phyloP scores from a whole-genome alignment of 805 yeast species.

The Metschnikowia baotianmanensis region DNA sequence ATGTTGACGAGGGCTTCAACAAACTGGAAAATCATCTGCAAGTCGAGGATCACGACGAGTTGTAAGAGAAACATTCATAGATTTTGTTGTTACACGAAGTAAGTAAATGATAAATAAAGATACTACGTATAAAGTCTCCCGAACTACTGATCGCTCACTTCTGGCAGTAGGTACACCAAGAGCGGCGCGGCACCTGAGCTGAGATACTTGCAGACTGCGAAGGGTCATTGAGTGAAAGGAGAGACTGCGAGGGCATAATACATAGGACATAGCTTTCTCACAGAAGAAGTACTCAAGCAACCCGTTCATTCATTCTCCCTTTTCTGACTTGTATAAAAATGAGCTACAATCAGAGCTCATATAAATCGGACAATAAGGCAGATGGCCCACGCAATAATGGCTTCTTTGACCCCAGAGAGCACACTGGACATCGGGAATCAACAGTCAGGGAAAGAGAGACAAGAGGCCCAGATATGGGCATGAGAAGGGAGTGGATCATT shows the following conservation, averaged over 20 bases:
- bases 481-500: constrained; percentile 3
- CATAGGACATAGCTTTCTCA: too few relatives aligned
- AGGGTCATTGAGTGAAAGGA: too few relatives aligned
- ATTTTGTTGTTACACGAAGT: too few relatives aligned
- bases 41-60: constrained; percentile 10
- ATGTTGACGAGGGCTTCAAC: constrained; percentile 21
- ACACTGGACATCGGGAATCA: neutral
- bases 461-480: constrained; percentile 12
- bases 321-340: neutral
- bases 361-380: neutral
- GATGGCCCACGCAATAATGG: neutral
- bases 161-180: too few relatives aligned
- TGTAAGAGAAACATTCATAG: neutral
- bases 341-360: constrained; percentile 1
- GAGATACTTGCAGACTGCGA: constrained; percentile 1
- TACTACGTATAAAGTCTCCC: too few relatives aligned
- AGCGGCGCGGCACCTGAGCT: too few relatives aligned
- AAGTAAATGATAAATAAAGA: too few relatives aligned
- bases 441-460: constrained; percentile 15
- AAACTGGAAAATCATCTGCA: neutral
- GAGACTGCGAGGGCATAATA: too few relatives aligned
- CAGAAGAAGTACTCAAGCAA: too few relatives aligned
- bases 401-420: neutral
- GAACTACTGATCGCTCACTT: too few relatives aligned
- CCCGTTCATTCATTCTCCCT: too few relatives aligned